A percentile compares a stretch with the other conserved stretches of the same genome.
Evolutionary conservation across 2,329 filamentous ascomycete genomes (phyloP).

Genomic region (Ophiosphaerella korrae): DNA sequence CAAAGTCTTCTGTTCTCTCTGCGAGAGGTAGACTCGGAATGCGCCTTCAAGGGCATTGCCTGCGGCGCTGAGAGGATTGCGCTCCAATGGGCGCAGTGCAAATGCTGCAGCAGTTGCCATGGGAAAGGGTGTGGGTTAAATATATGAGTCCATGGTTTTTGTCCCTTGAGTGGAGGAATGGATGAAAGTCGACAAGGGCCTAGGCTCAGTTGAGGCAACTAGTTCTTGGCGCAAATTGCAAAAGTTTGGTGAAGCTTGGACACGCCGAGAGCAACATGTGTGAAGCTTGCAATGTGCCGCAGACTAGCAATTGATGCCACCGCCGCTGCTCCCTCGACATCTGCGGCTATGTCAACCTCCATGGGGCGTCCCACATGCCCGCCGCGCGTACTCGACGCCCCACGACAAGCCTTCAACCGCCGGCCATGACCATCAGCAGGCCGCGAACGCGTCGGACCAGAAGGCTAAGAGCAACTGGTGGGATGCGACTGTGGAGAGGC

Average conservation of each 20-base stretch:
- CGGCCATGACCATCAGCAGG: constrained; percentile 14
- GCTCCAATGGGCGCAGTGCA: constrained; percentile 59
- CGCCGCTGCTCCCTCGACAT: constrained; percentile 49
- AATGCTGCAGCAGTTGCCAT: constrained; percentile 46
- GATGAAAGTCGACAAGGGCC: background rate
- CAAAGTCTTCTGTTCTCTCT: constrained; percentile 60
- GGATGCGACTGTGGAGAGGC: background rate
- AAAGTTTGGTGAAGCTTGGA: constrained; percentile 23
- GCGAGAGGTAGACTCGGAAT: constrained; percentile 64
- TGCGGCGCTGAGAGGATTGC: constrained; percentile 52
- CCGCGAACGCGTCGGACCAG: background rate
- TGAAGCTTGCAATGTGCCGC: constrained; percentile 40
- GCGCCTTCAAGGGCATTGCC: constrained; percentile 59
- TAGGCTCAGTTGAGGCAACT: background rate
- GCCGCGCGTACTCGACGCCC: constrained; percentile 28
- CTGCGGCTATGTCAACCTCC: constrained; percentile 51
- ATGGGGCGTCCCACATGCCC: constrained; percentile 47
- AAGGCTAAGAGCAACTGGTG: constrained; percentile 9
- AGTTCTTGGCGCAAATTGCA: constrained; percentile 7
- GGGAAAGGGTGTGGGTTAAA: background rate
- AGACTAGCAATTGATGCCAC: constrained; percentile 52
- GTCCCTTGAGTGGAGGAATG: too few relatives aligned
- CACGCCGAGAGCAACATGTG: constrained; percentile 6
- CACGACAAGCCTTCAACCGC: constrained; percentile 15
- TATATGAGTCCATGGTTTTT: background rate